Base-by-base conservation (phyloP, 768 basidiomycete species). In the Inosperma sp. region DNA sequence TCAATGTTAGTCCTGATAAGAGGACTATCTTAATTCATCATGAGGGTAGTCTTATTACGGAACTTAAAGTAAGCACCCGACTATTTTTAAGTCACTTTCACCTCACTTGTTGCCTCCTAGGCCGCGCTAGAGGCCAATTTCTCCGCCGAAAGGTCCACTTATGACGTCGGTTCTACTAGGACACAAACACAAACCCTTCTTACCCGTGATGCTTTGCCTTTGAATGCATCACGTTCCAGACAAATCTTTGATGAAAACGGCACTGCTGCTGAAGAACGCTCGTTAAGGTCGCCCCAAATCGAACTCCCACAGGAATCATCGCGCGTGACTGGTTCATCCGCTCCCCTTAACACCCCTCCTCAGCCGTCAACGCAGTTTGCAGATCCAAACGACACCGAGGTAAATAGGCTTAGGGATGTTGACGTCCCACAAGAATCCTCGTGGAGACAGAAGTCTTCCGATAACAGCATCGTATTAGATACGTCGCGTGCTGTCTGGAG, bases 1-100 rank as follows among this genome's bases (percentile, higher is more conserved):
- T 99, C 61, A 99, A 99, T 54, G 88, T 98, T 52, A 90, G 84
- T 54, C 95, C 96, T 0, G 96, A 98, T 71, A 99, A 98, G 62
- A 79, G 95, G n/a, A 94, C 92, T 0, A 87, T 98, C 30, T 84
- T 96, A 44, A 61, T 99, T 9, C 93, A 97, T 58, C 84, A 84
- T 63, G 95, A 99, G 65, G 75, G 74, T 9, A 86, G 86, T 53
- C 68, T 99, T 14, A 75, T 98, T 1, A 68, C 79, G 3, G 81
- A 84, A 0, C 74, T 98, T 33, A 93, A 89, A 72, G 92, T 92
- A 48, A 12, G 65, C 39, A 27, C 47, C 9, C 21, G 31, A 48
- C 8, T n/a, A 10, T 49, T 10, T 12, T 37, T 25, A n/a, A 25
- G 45, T 17, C 22, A 49, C 2, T 21, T 9, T 30, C 16, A n/a